A percentile compares a stretch with the other conserved stretches of the same genome.
Evolutionary conservation across 306 rosid species (phyloP).

Genomic region (Dalbergia cochinchinensis): DNA sequence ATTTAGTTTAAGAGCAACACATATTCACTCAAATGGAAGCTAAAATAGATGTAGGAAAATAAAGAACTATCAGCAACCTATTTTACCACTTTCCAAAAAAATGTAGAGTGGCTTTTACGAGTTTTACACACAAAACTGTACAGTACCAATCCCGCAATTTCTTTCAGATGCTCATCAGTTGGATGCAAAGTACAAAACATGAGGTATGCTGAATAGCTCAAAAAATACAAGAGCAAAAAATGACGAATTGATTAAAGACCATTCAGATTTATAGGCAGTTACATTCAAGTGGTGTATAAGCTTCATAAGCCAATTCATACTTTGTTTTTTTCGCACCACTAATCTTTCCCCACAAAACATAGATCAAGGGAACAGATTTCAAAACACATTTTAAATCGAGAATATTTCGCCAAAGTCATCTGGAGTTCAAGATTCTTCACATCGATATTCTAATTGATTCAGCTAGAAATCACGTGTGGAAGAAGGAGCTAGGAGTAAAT

Average conservation of each 20-base stretch:
- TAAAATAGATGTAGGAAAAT: background rate
- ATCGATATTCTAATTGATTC: background rate
- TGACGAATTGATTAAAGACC: no score
- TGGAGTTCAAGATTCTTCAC: background rate
- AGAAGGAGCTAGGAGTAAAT: slow-evolving; percentile 14
- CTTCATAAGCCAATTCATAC: no score
- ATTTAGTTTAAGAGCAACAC: background rate
- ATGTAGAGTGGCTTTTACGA: background rate
- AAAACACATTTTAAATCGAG: background rate
- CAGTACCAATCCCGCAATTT: slow-evolving; percentile 8
- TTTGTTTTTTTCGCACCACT: no score
- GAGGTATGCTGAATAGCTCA: no score
- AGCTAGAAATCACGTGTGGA: background rate
- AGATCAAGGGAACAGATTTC: background rate
- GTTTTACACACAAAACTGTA: no score
- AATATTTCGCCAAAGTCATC: background rate
- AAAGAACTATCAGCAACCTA: background rate
- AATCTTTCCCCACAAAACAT: background rate
- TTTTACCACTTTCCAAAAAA: background rate
- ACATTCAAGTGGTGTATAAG: no score
- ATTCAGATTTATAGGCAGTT: no score
- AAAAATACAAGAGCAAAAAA: no score
- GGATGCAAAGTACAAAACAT: background rate
- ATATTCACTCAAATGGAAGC: background rate
- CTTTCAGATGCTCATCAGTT: slow-evolving; percentile 16